Evolutionary conservation across 2,329 filamentous ascomycete species (phyloP).

Genomic region (Xylaria arbuscula): DNA sequence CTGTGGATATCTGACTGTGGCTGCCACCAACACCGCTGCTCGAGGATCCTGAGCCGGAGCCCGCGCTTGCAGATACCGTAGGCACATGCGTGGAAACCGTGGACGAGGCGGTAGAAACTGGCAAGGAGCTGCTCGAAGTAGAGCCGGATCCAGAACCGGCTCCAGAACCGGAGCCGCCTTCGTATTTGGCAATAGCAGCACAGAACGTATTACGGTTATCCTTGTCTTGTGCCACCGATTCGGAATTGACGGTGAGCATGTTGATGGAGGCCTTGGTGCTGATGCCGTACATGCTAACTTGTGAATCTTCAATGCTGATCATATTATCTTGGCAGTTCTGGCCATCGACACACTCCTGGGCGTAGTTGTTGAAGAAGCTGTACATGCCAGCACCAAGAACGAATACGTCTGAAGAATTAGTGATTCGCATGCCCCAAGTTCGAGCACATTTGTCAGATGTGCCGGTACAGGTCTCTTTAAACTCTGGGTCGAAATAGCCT

Average conservation of each 20-base stretch:
- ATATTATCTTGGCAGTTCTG: constrained; percentile 83
- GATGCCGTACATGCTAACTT: constrained; percentile 73
- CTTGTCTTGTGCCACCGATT: constrained; percentile 62
- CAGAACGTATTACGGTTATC: constrained; percentile 76
- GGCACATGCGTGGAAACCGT: constrained; percentile 20
- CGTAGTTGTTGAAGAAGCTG: constrained; percentile 87
- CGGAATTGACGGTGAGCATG: constrained; percentile 74
- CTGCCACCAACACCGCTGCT: constrained; percentile 28
- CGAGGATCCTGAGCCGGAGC: constrained; percentile 9
- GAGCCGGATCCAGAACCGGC: constrained; percentile 31
- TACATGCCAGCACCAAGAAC: constrained; percentile 81
- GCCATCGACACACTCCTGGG: constrained; percentile 72
- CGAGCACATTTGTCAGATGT: constrained; percentile 69
- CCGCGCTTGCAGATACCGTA: constrained; percentile 12
- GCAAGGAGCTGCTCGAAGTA: constrained; percentile 32
- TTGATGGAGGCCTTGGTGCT: constrained; percentile 80
- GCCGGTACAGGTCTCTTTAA: constrained; percentile 65
- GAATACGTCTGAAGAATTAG: constrained; percentile 73
- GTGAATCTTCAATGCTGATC: constrained; percentile 74
- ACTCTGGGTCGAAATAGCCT: constrained; percentile 75
- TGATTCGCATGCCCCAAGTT: constrained; percentile 79
- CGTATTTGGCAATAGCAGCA: constrained; percentile 68
- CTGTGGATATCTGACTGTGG: constrained; percentile 32
- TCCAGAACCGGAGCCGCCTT: constrained; percentile 37
- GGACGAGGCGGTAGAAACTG: constrained; percentile 23